Conservation (phyloP, 768 basidiomycete genomes). For the Rhizopogon rudus region DNA sequence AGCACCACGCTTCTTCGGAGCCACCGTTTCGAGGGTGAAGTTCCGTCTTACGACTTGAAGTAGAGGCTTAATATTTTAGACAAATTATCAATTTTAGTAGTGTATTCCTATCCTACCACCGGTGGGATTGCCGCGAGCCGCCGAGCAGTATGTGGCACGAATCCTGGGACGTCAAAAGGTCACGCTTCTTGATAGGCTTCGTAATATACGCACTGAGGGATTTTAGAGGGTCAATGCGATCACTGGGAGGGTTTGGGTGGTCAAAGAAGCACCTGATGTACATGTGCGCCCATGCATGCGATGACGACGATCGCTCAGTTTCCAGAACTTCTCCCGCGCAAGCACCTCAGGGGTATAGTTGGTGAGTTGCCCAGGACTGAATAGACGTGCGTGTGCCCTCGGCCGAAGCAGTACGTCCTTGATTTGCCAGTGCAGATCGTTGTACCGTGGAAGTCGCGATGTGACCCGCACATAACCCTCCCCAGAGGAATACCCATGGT, state of each 20-base stretch:
- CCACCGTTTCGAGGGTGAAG: no score
- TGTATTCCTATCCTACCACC: no score
- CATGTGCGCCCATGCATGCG: slow-evolving; percentile 35
- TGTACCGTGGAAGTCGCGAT: slow-evolving; percentile 82
- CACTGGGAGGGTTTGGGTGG: slow-evolving; percentile 12
- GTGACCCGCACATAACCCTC: slow-evolving; percentile 85
- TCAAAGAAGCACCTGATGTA: slow-evolving; percentile 36
- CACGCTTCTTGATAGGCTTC: slow-evolving; percentile 9
- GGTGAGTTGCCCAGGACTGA: slow-evolving; percentile 42
- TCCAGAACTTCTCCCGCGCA: slow-evolving; percentile 30
- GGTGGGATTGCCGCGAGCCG: slow-evolving; percentile 10
- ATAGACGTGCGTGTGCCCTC: slow-evolving; percentile 31
- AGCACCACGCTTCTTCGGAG: no score
- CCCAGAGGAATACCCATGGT: slow-evolving; percentile 61
- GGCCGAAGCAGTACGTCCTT: slow-evolving; percentile 60
- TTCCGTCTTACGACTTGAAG: no score
- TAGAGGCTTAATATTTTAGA: no score
- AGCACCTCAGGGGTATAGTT: slow-evolving; percentile 34
- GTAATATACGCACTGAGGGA: slow-evolving; percentile 21
- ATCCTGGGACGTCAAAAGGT: slow-evolving; percentile 3
- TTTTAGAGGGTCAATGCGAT: slow-evolving; percentile 22
- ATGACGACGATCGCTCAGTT: slow-evolving; percentile 28
- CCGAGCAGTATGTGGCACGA: slow-evolving; percentile 23
- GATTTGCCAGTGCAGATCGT: slow-evolving; percentile 95
- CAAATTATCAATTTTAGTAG: no score